Evolutionary conservation across 257 asterid genomes (phyloP).

Genomic region (Rubia yunnanensis): DNA sequence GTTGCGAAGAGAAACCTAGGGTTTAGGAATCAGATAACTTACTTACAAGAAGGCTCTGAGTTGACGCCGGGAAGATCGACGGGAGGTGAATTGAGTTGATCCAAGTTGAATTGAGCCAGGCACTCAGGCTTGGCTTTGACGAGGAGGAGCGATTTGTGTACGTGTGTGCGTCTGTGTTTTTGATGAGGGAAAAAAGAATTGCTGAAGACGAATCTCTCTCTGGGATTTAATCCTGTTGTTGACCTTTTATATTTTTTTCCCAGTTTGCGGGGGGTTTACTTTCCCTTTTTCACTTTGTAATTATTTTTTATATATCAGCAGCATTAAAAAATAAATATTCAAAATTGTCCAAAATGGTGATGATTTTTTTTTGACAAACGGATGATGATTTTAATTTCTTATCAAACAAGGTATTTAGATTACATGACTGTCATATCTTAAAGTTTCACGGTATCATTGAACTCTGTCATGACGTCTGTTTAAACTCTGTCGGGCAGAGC

Average conservation of each 20-base stretch:
- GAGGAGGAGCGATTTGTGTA: constrained; percentile 15
- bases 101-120: constrained; percentile 9
- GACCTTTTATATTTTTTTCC: neutral
- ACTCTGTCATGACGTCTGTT: too few relatives aligned
- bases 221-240: constrained; percentile 9
- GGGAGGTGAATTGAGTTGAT: constrained; percentile 1
- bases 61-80: constrained; percentile 9
- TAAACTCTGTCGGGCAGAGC: too few relatives aligned
- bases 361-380: too few relatives aligned
- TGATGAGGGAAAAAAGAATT: constrained; percentile 6
- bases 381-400: too few relatives aligned
- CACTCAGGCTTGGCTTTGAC: constrained; percentile 8
- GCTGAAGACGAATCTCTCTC: constrained; percentile 26
- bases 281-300: neutral
- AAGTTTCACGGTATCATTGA: too few relatives aligned
- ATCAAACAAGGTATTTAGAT: too few relatives aligned
- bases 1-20: constrained; percentile 11
- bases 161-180: neutral
- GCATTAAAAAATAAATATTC: too few relatives aligned
- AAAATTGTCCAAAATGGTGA: too few relatives aligned
- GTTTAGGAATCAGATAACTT: constrained; percentile 16
- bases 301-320: too few relatives aligned
- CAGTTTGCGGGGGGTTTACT: constrained; percentile 4
- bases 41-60: constrained; percentile 1
- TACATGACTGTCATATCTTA: too few relatives aligned